These are phyloP conservation scores for Oxalis stricta DNA, from an alignment of 441 rosid species.

Conservation along the genomic window DNA sequence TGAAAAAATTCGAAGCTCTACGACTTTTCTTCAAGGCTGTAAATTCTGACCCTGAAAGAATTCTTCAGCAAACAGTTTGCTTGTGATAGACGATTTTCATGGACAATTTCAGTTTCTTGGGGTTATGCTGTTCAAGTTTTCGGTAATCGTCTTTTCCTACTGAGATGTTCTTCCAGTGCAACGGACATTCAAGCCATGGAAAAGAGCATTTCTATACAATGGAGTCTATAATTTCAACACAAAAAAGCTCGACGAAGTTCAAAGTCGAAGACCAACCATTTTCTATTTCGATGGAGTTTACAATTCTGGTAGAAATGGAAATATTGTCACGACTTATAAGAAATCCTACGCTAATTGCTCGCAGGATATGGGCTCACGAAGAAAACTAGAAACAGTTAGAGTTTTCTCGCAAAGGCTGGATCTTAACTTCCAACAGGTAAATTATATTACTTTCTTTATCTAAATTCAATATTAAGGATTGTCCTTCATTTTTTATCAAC, in stretches of 20 bases:
- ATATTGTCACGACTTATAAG: conserved; percentile 34
- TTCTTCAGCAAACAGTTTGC: too few species aligned
- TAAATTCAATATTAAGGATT: background rate
- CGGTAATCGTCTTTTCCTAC: conserved; percentile 24
- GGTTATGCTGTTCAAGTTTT: conserved; percentile 78
- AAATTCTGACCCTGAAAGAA: too few species aligned
- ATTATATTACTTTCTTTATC: background rate
- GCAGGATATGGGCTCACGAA: conserved; percentile 28
- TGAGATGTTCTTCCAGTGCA: conserved; percentile 42
- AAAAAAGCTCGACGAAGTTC: conserved; percentile 30
- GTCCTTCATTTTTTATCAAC: background rate
- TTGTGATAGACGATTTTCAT: too few species aligned
- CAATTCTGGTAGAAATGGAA: conserved; percentile 12
- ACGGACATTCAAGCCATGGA: conserved; percentile 62
- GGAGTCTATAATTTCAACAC: conserved; percentile 46
- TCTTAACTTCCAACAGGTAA: conserved; percentile 48
- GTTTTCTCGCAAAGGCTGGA: conserved; percentile 51
- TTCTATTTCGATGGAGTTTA: conserved; percentile 45
- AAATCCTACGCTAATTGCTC: conserved; percentile 39
- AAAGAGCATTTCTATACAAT: conserved; percentile 16
- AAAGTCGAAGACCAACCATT: conserved; percentile 54
- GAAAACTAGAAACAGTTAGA: conserved; percentile 45
- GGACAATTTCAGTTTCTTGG: conserved; percentile 88
- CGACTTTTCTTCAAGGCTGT: too few species aligned
- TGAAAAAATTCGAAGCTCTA: too few species aligned